Percentiles rank a stretch among this genome's conserved stretches.
Evolutionary conservation across 225 moss, liverwort and hornwort species (phyloP).

Genomic region (Physcomitrium patens): DNA sequence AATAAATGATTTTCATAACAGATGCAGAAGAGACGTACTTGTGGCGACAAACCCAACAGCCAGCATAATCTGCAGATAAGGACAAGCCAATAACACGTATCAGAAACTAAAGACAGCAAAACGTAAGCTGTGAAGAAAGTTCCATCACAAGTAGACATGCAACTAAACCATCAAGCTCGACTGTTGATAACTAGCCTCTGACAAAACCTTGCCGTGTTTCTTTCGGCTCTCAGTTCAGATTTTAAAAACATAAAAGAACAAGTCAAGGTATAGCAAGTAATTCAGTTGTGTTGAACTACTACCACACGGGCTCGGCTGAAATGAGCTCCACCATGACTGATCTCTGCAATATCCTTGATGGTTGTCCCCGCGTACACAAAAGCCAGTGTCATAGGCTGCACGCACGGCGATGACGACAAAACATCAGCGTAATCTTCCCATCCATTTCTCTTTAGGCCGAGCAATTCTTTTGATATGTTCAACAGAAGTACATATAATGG

Average conservation of each 20-base stretch:
- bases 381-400: conserved; percentile 92
- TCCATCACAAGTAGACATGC: not conserved
- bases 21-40: conserved; percentile 34
- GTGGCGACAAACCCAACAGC: conserved; percentile 60
- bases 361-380: conserved; percentile 96
- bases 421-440: not conserved
- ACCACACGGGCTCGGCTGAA: conserved; percentile 75
- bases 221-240: not conserved
- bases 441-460: not conserved
- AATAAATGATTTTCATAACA: not conserved
- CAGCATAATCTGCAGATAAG: conserved; percentile 62
- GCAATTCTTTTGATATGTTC: no score
- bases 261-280: conserved; percentile 9
- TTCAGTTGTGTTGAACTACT: not conserved
- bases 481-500: no score
- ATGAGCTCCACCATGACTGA: conserved; percentile 72
- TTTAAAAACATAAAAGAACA: not conserved
- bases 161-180: not conserved
- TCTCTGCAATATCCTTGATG: conserved; percentile 92
- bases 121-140: not conserved
- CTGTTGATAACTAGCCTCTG: not conserved
- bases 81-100: conserved; percentile 1
- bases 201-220: not conserved
- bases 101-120: conserved; percentile 5
- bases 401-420: not conserved